These are phyloP conservation scores for Prunus davidiana DNA, from an alignment of 306 rosid genomes.

Conservation along the genomic window DNA sequence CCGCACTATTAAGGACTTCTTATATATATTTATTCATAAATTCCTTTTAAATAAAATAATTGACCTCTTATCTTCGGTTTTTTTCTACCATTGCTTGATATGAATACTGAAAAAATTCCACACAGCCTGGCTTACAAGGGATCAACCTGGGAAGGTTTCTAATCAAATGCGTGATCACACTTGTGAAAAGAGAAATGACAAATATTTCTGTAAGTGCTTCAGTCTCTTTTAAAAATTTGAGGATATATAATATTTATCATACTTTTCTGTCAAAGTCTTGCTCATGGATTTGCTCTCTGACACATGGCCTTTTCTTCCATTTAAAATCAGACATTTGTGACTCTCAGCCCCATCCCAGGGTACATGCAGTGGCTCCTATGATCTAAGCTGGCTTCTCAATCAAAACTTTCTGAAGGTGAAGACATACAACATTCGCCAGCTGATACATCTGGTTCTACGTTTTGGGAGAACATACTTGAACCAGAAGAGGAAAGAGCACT, in stretches of 20 bases:
- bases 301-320: constrained; percentile 11
- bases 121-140: constrained; percentile 94
- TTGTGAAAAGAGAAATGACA: constrained; percentile 89
- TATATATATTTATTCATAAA: no score
- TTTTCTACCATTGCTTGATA: constrained; percentile 17
- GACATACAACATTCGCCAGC: constrained; percentile 13
- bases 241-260: no score
- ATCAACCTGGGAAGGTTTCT: constrained; percentile 93
- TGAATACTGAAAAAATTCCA: constrained; percentile 20
- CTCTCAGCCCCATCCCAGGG: constrained; percentile 97
- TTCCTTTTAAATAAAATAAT: no score
- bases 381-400: constrained; percentile 78
- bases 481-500: no score
- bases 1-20: no score
- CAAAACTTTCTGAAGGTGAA: constrained; percentile 51
- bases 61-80: neutral
- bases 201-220: constrained; percentile 28
- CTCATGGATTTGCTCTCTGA: constrained; percentile 18
- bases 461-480: no score
- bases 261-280: constrained; percentile 15
- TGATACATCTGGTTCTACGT: no score
- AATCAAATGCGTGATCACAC: constrained; percentile 78
- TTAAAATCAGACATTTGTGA: constrained; percentile 69
- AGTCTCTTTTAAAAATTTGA: no score
- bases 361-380: constrained; percentile 77